Evolutionary conservation across 345 rosid genomes (phyloP).

Genomic region (Eucalyptus viminalis): DNA sequence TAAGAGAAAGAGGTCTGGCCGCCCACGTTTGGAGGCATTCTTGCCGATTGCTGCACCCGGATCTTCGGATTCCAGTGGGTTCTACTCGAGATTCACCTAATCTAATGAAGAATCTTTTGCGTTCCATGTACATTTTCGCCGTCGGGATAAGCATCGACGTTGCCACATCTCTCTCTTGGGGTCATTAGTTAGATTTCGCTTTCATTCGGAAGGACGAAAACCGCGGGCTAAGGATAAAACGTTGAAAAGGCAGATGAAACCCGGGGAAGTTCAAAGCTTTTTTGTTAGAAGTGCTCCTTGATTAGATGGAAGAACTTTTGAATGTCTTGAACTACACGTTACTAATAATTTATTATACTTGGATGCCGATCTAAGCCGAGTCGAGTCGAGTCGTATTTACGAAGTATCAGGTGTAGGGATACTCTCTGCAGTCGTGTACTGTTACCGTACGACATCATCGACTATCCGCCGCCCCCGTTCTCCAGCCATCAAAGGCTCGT

Average conservation of each 20-base stretch:
- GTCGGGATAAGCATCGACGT: neutral
- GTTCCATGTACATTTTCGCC: neutral
- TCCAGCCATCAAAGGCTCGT: neutral
- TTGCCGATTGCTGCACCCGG: neutral
- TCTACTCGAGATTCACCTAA: neutral
- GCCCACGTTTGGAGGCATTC: neutral
- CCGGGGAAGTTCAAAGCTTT: neutral
- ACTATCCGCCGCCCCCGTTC: neutral
- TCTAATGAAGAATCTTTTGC: neutral
- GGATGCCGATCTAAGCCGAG: neutral
- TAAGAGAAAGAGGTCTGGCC: neutral
- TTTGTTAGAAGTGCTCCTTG: neutral
- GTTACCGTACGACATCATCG: neutral
- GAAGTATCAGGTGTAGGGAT: neutral
- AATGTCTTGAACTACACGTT: neutral
- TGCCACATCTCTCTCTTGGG: neutral
- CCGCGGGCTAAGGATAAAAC: neutral
- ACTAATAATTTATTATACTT: neutral
- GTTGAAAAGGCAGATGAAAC: neutral
- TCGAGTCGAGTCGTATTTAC: neutral
- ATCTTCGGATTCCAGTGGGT: neutral
- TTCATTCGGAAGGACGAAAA: neutral
- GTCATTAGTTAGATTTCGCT: neutral
- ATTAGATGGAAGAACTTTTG: neutral
- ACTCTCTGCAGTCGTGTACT: neutral